Base-by-base conservation (phyloP, 345 rosid genomes). In the Sonneratia caseolaris region DNA sequence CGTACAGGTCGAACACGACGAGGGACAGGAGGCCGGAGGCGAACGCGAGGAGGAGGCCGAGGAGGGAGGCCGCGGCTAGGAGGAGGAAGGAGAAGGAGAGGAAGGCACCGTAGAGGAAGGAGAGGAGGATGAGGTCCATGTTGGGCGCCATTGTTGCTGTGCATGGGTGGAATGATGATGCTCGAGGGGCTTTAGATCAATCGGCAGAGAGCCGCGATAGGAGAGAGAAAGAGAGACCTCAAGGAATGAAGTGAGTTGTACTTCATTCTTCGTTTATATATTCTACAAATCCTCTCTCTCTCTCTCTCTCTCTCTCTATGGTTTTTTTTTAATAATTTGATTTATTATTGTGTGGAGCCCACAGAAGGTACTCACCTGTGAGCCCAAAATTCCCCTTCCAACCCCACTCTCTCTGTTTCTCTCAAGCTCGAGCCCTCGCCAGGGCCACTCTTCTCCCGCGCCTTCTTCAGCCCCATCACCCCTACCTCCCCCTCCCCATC, bases 381-480 rank as follows among this genome's bases (percentile, higher is more conserved):
- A 27, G 32, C 32, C 32, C 32, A 27, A 27, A 27, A 27, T 0
- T 27, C 32, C 32, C 32, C 32, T 27, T 27, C 32, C 32, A 27
- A 27, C 32, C 32, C 32, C 32, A 27, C 57, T 32, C 37, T 49
- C 65, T 72, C 74, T 64, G 22, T 19, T 59, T 57, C 15, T 5
- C 19, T 59, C 42, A 27, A 89, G 74, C 82, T 85, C 32, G 89
- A 90, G 82, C 81, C 90, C 45, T 91, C 82, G 1, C 86, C 84
- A 21, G 85, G 92, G 38, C 89, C 90, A 1, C 84, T 93, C 79
- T 89, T 89, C 81, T 89, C 95, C 0, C 90, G 97, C 5, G 84
- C 89, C 70, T 87, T 93, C 87, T 93, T 91, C 74, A 85, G 97
- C 72, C 89, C 90, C 69, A 89, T 93, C 74, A 22, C 64, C 64